phyloP scores from a whole-genome alignment of 2,329 filamentous ascomycete species.

The Microcyclospora tardicrescens region DNA sequence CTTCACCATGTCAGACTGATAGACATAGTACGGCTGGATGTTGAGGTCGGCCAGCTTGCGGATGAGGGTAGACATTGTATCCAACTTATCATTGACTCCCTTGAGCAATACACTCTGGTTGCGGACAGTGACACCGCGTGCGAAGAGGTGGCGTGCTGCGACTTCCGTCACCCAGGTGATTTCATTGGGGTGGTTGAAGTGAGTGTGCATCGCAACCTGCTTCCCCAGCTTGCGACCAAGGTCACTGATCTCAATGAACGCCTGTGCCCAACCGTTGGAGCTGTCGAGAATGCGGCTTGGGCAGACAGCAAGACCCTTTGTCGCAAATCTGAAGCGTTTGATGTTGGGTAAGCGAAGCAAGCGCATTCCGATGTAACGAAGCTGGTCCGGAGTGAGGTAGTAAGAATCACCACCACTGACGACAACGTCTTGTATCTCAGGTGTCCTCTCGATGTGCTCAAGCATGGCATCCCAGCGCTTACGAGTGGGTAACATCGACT shows the following conservation, averaged over 20 bases:
- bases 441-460: slow-evolving; percentile 41
- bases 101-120: slow-evolving; percentile 49
- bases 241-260: slow-evolving; percentile 40
- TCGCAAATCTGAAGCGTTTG: slow-evolving; percentile 47
- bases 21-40: slow-evolving; percentile 52
- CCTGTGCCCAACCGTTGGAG: slow-evolving; percentile 40
- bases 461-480: slow-evolving; percentile 48
- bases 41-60: slow-evolving; percentile 42
- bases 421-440: slow-evolving; percentile 44
- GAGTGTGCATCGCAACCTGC: slow-evolving; percentile 49
- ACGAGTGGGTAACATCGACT: slow-evolving; percentile 12
- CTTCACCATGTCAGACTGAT: slow-evolving; percentile 51
- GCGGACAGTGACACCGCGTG: slow-evolving; percentile 41
- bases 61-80: slow-evolving; percentile 43
- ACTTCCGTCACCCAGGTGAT: slow-evolving; percentile 46
- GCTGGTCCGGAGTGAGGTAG: slow-evolving; percentile 41
- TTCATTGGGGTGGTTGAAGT: slow-evolving; percentile 52
- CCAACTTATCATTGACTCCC: slow-evolving; percentile 44
- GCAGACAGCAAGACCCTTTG: slow-evolving; percentile 48
- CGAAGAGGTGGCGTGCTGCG: slow-evolving; percentile 39
- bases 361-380: slow-evolving; percentile 41
- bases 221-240: slow-evolving; percentile 42
- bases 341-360: slow-evolving; percentile 47
- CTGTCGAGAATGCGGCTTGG: slow-evolving; percentile 43
- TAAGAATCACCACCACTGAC: slow-evolving; percentile 52